Conservation (phyloP, 331 rosid species). For the Arachis monticola region DNA sequence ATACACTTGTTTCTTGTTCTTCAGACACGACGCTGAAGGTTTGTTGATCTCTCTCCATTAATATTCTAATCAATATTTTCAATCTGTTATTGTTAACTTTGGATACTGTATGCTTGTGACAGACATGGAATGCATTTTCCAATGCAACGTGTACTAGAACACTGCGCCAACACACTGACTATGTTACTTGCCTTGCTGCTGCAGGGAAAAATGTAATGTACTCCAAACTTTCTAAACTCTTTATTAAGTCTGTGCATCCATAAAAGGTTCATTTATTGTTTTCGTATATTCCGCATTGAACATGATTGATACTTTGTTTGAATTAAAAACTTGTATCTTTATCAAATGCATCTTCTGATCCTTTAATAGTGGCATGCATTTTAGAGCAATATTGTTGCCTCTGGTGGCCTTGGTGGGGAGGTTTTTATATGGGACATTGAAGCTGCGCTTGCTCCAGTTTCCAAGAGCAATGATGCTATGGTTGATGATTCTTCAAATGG, state of each 20-base stretch:
- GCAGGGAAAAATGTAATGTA: slow-evolving; percentile 90
- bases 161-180: slow-evolving; percentile 91
- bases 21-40: slow-evolving; percentile 98
- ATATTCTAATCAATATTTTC: slow-evolving; percentile 16
- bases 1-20: slow-evolving; percentile 94
- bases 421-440: slow-evolving; percentile 98
- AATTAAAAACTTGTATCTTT: slow-evolving; percentile 41
- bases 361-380: slow-evolving; percentile 91
- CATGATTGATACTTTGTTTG: slow-evolving; percentile 39
- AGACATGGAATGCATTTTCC: slow-evolving; percentile 90
- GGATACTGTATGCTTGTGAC: slow-evolving; percentile 34
- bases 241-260: slow-evolving; percentile 38
- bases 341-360: slow-evolving; percentile 69
- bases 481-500: slow-evolving; percentile 83
- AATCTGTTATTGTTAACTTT: slow-evolving; percentile 1
- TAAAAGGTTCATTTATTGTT: slow-evolving; percentile 37
- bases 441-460: slow-evolving; percentile 73
- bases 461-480: slow-evolving; percentile 70
- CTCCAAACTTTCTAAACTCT: slow-evolving; percentile 44
- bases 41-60: slow-evolving; percentile 36
- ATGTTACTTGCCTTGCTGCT: slow-evolving; percentile 93
- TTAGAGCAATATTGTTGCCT: slow-evolving; percentile 99
- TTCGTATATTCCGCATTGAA: slow-evolving; percentile 26
- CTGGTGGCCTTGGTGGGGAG: slow-evolving; percentile 99
- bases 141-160: slow-evolving; percentile 78